These are phyloP conservation scores for Vanrija sp. DNA, from an alignment of 1,284 basidiomycete species.

Conservation along the genomic window DNA sequence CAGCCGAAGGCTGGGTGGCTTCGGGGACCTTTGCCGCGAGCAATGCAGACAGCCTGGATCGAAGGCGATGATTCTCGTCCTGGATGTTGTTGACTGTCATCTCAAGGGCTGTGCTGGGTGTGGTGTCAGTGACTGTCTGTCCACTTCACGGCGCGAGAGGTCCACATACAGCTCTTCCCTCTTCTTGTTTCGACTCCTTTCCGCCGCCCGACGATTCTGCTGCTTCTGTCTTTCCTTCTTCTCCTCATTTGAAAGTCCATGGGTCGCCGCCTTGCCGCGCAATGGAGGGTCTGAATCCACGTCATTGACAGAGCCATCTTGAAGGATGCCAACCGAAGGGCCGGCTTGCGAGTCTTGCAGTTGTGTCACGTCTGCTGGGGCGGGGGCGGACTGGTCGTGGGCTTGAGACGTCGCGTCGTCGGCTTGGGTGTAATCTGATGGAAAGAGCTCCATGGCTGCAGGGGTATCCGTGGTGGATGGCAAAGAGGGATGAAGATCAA, in stretches of 20 bases:
- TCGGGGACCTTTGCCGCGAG: conserved; percentile 15
- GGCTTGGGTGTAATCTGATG: too few species aligned
- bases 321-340: too few species aligned
- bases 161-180: conserved; percentile 39
- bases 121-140: neutral
- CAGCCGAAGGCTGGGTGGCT: neutral
- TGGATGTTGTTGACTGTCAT: conserved; percentile 36
- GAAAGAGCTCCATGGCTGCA: too few species aligned
- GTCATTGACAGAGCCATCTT: neutral
- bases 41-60: conserved; percentile 28
- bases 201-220: conserved; percentile 44
- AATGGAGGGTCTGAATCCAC: conserved; percentile 2
- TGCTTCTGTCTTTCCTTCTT: conserved; percentile 41
- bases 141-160: too few species aligned
- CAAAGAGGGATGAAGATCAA: too few species aligned
- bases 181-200: conserved; percentile 42
- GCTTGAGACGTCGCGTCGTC: too few species aligned
- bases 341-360: too few species aligned
- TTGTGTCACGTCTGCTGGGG: too few species aligned
- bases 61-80: conserved; percentile 40
- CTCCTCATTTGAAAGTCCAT: conserved; percentile 24
- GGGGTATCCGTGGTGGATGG: too few species aligned
- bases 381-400: too few species aligned
- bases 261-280: conserved; percentile 11
- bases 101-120: conserved; percentile 34